Percentiles rank a stretch among this genome's conserved stretches.
These are phyloP conservation scores for Melastoma malabathricum DNA, from an alignment of 345 rosid genomes.

Conservation along the genomic window DNA sequence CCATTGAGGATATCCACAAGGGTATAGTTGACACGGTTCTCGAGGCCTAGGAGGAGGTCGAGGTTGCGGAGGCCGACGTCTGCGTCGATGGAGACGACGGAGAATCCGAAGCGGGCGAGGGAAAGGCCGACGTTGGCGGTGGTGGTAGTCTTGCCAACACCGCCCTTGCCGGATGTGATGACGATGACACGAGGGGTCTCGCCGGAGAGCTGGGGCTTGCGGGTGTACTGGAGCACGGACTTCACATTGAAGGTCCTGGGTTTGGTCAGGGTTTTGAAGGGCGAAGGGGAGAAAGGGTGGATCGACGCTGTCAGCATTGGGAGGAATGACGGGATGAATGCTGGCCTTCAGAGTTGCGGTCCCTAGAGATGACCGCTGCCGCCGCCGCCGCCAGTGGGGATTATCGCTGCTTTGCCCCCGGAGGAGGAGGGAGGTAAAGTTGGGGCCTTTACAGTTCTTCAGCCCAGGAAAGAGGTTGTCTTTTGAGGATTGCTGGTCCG, in stretches of 20 bases:
- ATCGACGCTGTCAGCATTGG: conserved; percentile 7
- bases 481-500: neutral
- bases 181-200: conserved; percentile 94
- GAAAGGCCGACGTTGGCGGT: conserved; percentile 99
- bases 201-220: conserved; percentile 85
- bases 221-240: conserved; percentile 80
- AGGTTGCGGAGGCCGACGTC: conserved; percentile 94
- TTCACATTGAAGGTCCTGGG: conserved; percentile 8
- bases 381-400: neutral
- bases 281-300: neutral
- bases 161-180: conserved; percentile 96
- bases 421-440: neutral
- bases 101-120: conserved; percentile 83
- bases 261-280: conserved; percentile 4
- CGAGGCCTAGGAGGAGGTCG: conserved; percentile 86
- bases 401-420: neutral
- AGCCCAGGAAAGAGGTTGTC: conserved; percentile 1
- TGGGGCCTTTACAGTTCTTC: neutral
- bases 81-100: conserved; percentile 83
- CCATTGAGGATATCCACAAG: conserved; percentile 83
- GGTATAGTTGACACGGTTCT: conserved; percentile 90
- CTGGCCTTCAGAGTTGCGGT: neutral
- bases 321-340: neutral
- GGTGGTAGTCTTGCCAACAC: conserved; percentile 93
- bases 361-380: neutral